phyloP scores from a whole-genome alignment of 208 protist genomes.

The Leishmania guyanensis region DNA sequence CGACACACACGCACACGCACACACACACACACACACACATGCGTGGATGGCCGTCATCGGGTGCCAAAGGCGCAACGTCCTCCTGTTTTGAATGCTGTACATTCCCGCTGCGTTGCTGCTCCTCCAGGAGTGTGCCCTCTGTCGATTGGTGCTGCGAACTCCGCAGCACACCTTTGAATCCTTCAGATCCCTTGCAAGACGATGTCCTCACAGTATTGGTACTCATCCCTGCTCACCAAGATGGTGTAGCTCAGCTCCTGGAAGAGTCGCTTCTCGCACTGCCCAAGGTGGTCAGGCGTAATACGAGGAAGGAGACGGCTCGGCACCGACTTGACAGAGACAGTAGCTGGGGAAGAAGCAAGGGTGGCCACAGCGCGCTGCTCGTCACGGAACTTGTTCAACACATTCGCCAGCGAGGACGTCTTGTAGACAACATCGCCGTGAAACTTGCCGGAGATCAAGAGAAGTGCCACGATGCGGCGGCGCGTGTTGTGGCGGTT shows the following conservation, averaged over 20 bases:
- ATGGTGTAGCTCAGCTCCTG: conserved; percentile 33
- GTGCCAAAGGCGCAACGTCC: not conserved
- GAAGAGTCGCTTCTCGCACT: conserved; percentile 47
- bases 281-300: conserved; percentile 25
- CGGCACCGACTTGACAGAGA: not conserved
- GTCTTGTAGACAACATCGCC: conserved; percentile 48
- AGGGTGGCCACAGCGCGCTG: not conserved
- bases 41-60: not conserved
- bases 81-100: not conserved
- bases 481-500: conserved; percentile 34
- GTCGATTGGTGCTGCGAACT: not conserved
- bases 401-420: conserved; percentile 31
- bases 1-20: not conserved
- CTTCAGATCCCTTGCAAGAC: conserved; percentile 13
- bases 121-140: not conserved
- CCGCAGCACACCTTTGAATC: not conserved
- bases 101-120: not conserved
- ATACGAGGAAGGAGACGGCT: conserved; percentile 15
- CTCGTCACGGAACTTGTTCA: conserved; percentile 28
- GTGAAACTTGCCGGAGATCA: conserved; percentile 48
- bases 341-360: not conserved
- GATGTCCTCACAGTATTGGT: conserved; percentile 25
- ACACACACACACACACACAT: conserved; percentile 9
- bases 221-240: conserved; percentile 39
- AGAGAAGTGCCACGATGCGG: conserved; percentile 38